Percentiles rank a stretch among this genome's conserved stretches.
phyloP scores from a whole-genome alignment of 148 eudicot genomes.

The Camellia granthamiana region DNA sequence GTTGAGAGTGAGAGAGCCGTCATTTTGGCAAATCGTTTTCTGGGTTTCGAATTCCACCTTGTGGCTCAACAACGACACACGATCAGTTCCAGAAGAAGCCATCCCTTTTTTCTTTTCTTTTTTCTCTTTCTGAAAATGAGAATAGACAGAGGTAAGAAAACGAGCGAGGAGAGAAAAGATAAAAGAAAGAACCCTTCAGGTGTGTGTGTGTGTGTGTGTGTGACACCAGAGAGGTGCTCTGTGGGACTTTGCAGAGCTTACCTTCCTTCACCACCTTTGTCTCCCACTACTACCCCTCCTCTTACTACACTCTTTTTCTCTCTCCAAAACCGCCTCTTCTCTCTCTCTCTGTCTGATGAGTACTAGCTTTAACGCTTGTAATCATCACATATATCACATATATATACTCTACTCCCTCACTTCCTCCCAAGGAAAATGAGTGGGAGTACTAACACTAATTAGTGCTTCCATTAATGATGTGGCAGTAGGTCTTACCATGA shows the following conservation, averaged over 20 bases:
- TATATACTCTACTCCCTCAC: too few species aligned
- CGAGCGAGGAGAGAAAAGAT: not conserved
- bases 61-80: not conserved
- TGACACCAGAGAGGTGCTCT: not conserved
- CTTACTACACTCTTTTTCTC: not conserved
- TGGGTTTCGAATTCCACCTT: not conserved
- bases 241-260: not conserved
- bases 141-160: not conserved
- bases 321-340: not conserved
- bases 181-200: not conserved
- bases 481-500: too few species aligned
- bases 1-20: not conserved
- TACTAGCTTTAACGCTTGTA: not conserved
- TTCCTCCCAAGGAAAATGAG: too few species aligned
- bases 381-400: not conserved
- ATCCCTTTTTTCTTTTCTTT: not conserved
- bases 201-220: not conserved
- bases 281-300: not conserved
- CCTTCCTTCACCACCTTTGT: not conserved
- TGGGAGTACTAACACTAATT: too few species aligned
- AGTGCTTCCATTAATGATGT: too few species aligned
- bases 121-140: not conserved
- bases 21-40: not conserved
- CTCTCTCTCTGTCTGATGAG: not conserved
- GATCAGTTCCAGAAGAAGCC: slow-evolving; percentile 3